These are phyloP conservation scores for Stachybotrys chlorohalonatus DNA, from an alignment of 2,329 filamentous ascomycete species.

Conservation along the genomic window DNA sequence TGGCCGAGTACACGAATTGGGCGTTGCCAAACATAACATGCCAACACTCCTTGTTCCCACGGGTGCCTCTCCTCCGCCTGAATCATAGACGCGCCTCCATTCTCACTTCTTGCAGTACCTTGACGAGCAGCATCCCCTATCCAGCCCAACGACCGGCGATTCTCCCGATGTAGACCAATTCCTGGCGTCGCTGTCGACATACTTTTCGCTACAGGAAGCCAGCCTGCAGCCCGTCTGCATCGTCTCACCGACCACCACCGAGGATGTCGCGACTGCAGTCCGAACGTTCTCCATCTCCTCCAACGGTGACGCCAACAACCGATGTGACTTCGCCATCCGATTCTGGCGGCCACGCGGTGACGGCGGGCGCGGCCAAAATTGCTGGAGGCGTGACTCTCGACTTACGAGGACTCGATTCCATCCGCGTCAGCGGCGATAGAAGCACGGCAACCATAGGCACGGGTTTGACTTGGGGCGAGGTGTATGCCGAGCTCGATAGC, in stretches of 20 bases:
- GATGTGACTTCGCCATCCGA: constrained; percentile 21
- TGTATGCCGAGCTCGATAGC: not conserved
- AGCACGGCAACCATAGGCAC: not conserved
- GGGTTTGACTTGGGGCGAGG: not conserved
- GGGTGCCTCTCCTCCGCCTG: too few species aligned
- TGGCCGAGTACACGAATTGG: too few species aligned
- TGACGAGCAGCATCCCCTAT: not conserved
- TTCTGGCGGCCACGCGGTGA: constrained; percentile 21
- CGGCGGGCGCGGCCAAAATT: constrained; percentile 26
- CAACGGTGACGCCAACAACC: not conserved
- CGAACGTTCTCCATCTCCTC: not conserved
- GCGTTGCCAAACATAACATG: too few species aligned
- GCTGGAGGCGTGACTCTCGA: constrained; percentile 28
- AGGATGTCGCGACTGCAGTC: not conserved
- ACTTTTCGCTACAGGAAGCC: not conserved
- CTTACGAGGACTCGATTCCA: constrained; percentile 19
- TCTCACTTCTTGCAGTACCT: not conserved
- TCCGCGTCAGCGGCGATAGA: not conserved
- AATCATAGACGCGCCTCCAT: not conserved
- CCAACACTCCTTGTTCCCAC: too few species aligned
- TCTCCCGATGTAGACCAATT: not conserved
- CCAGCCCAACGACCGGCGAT: not conserved
- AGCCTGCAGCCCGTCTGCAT: not conserved
- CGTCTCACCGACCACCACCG: not conserved
- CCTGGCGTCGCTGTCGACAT: not conserved